These are phyloP conservation scores for Mycocentrospora acerina DNA, from an alignment of 2,329 filamentous ascomycete genomes.

Conservation along the genomic window DNA sequence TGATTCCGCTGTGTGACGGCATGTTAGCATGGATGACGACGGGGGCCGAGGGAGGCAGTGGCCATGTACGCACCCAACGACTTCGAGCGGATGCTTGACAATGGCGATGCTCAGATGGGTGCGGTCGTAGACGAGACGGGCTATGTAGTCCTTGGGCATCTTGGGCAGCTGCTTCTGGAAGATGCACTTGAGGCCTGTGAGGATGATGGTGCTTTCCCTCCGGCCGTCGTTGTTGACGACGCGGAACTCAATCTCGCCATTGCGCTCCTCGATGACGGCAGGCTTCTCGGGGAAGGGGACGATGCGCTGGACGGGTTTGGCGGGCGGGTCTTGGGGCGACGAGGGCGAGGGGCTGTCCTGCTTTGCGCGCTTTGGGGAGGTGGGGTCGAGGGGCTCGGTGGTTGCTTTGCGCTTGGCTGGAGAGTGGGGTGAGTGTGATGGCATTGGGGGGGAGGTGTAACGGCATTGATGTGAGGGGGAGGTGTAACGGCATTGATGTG, in stretches of 20 bases:
- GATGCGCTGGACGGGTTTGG: conserved; percentile 56
- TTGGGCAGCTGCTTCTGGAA: conserved; percentile 98
- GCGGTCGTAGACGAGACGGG: conserved; percentile 93
- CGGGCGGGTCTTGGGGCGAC: conserved; percentile 34
- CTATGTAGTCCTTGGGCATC: conserved; percentile 99
- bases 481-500: too few species aligned
- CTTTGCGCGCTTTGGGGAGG: conserved; percentile 61
- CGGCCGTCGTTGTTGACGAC: conserved; percentile 96
- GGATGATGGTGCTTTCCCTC: conserved; percentile 85
- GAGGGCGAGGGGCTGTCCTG: conserved; percentile 37
- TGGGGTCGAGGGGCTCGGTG: conserved; percentile 63
- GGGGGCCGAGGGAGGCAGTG: too few species aligned
- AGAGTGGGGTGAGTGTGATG: too few species aligned
- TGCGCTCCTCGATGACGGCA: conserved; percentile 89
- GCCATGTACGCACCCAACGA: conserved; percentile 61
- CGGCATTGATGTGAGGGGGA: too few species aligned
- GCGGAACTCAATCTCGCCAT: conserved; percentile 92
- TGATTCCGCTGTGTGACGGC: conserved; percentile 70
- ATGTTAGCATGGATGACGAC: conserved; percentile 1
- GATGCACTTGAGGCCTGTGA: conserved; percentile 94
- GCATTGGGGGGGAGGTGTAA: too few species aligned
- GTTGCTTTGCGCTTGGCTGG: conserved; percentile 72
- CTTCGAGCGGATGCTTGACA: conserved; percentile 92
- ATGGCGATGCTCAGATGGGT: conserved; percentile 97
- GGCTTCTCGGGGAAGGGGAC: conserved; percentile 93